Evolutionary conservation across 176 grass and related monocot species (phyloP).

Genomic region (Lolium perenne): DNA sequence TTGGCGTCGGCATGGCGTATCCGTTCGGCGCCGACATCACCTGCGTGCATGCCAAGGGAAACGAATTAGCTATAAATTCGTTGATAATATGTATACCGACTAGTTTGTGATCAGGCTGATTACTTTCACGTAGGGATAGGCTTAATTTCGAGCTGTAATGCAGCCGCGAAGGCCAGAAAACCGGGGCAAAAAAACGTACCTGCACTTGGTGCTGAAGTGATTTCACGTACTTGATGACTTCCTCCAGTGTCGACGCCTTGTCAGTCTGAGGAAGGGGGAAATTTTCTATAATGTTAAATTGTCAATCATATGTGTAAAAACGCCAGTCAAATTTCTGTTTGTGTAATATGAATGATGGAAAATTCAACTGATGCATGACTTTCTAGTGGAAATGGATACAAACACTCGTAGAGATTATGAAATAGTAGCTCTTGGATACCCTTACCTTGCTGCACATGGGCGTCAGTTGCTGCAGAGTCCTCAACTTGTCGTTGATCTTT

Average conservation of each 20-base stretch:
- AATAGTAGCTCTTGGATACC: not conserved
- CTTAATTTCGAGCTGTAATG: too few relatives aligned
- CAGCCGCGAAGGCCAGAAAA: too few relatives aligned
- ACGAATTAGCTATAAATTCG: too few relatives aligned
- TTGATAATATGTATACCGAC: too few relatives aligned
- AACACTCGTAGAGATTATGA: not conserved
- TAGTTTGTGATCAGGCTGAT: too few relatives aligned
- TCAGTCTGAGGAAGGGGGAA: not conserved
- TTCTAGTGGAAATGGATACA: not conserved
- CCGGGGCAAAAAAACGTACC: not conserved
- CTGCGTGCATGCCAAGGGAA: not conserved
- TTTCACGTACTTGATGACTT: slow-evolving; percentile 22
- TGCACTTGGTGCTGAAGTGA: slow-evolving; percentile 17
- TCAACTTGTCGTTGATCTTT: slow-evolving; percentile 28
- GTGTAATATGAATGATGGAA: not conserved
- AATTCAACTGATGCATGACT: not conserved
- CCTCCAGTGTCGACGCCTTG: slow-evolving; percentile 16
- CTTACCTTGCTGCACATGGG: not conserved
- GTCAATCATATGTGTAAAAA: too few relatives aligned
- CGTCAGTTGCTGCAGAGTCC: slow-evolving; percentile 6
- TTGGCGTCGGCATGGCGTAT: not conserved
- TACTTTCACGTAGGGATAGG: too few relatives aligned
- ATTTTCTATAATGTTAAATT: too few relatives aligned
- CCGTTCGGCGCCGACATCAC: not conserved
- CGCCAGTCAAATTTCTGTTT: too few relatives aligned